Conservation (phyloP, 2,329 filamentous ascomycete species). For the Leptodontidium sp. region DNA sequence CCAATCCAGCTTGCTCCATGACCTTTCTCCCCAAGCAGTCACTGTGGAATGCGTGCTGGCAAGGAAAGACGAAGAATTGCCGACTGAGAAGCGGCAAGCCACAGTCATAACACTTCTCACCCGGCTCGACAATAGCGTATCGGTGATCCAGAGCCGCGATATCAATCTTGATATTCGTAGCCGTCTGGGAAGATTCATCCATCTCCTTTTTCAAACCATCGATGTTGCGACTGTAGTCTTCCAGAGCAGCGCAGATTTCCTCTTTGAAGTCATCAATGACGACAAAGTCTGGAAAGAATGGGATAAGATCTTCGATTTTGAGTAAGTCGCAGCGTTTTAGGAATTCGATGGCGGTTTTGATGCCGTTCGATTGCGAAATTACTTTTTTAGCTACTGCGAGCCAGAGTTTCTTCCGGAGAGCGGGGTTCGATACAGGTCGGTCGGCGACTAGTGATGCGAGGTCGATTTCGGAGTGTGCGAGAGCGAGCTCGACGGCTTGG, state of each 20-base stretch:
- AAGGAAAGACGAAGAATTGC: conserved; percentile 98
- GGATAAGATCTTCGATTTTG: conserved; percentile 95
- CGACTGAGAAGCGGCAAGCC: conserved; percentile 84
- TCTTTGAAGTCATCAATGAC: conserved; percentile 99
- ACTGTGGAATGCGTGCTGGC: conserved; percentile 96
- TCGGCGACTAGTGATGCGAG: conserved; percentile 91
- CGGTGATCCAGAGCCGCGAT: conserved; percentile 86
- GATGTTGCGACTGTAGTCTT: conserved; percentile 92
- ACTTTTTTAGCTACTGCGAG: conserved; percentile 94
- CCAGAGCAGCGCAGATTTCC: conserved; percentile 92
- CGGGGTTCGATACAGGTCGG: conserved; percentile 78
- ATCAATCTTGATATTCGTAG: conserved; percentile 88
- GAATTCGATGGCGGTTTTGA: conserved; percentile 94
- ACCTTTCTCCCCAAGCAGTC: conserved; percentile 91
- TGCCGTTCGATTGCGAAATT: conserved; percentile 84
- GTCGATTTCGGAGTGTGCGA: conserved; percentile 89
- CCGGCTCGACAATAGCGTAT: conserved; percentile 96
- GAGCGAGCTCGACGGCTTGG: conserved; percentile 89
- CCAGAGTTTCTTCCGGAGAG: conserved; percentile 93
- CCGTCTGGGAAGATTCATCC: conserved; percentile 91
- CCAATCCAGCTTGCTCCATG: conserved; percentile 79
- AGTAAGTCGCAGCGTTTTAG: conserved; percentile 90
- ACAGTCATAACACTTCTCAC: conserved; percentile 92
- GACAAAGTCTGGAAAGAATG: conserved; percentile 98
- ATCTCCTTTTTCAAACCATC: conserved; percentile 90